A percentile compares a stretch with the other conserved stretches of the same genome.
These are phyloP conservation scores for Lavandula angustifolia DNA, from an alignment of 257 asterid genomes.

Conservation along the genomic window DNA sequence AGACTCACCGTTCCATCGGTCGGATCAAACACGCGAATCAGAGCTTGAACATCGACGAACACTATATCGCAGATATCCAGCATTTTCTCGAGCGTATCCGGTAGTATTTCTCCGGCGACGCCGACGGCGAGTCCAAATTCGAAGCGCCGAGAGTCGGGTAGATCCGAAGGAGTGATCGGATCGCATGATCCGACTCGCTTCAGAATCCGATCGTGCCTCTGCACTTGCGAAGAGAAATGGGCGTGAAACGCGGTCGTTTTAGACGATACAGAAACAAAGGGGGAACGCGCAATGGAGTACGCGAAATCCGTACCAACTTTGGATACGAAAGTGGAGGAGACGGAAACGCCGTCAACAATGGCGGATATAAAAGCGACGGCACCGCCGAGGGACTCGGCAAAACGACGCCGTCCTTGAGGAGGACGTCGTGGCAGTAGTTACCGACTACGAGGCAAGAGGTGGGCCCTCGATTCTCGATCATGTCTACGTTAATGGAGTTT, in stretches of 20 bases:
- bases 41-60: slow-evolving; percentile 82
- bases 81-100: slow-evolving; percentile 75
- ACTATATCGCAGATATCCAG: slow-evolving; percentile 69
- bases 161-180: slow-evolving; percentile 61
- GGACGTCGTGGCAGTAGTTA: slow-evolving; percentile 89
- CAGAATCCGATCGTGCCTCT: slow-evolving; percentile 72
- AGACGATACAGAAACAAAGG: slow-evolving; percentile 42
- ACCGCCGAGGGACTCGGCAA: slow-evolving; percentile 89
- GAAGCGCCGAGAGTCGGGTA: slow-evolving; percentile 54
- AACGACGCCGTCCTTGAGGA: slow-evolving; percentile 64
- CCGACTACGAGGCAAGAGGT: slow-evolving; percentile 71
- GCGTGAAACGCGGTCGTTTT: slow-evolving; percentile 82
- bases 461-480: slow-evolving; percentile 33
- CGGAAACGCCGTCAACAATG: slow-evolving; percentile 64
- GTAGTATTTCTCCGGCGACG: slow-evolving; percentile 85
- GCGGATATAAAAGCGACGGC: slow-evolving; percentile 86
- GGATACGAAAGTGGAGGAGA: slow-evolving; percentile 57
- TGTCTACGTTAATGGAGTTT: slow-evolving; percentile 18
- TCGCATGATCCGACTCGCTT: slow-evolving; percentile 68
- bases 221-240: slow-evolving; percentile 62
- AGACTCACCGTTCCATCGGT: slow-evolving; percentile 66
- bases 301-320: slow-evolving; percentile 84
- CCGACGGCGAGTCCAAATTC: slow-evolving; percentile 87
- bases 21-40: slow-evolving; percentile 72
- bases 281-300: slow-evolving; percentile 54